Evolutionary conservation across 495 filamentous ascomycete species (phyloP).

Genomic region (Annulohypoxylon moriforme): DNA sequence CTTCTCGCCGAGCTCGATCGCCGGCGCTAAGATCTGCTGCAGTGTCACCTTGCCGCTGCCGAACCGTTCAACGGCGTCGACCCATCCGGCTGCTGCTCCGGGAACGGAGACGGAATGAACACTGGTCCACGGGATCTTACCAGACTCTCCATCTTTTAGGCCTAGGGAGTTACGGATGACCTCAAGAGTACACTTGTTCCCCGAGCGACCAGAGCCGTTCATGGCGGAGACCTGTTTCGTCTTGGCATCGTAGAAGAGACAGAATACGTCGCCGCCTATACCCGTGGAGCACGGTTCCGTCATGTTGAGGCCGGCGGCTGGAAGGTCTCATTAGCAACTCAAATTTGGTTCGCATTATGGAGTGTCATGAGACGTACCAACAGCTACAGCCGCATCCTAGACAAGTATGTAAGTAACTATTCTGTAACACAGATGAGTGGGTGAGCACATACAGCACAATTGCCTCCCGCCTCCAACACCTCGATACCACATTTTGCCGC

Average conservation of each 20-base stretch:
- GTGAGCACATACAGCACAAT: slow-evolving; percentile 78
- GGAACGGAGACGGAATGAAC: slow-evolving; percentile 87
- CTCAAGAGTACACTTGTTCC: slow-evolving; percentile 74
- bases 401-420: not conserved
- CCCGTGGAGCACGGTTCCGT: slow-evolving; percentile 94
- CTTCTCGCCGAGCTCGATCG: slow-evolving; percentile 86
- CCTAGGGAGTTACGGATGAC: slow-evolving; percentile 75
- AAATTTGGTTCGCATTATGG: not conserved
- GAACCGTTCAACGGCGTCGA: slow-evolving; percentile 89
- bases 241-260: slow-evolving; percentile 88
- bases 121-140: slow-evolving; percentile 78
- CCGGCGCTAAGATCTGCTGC: slow-evolving; percentile 82
- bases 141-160: slow-evolving; percentile 67
- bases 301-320: slow-evolving; percentile 88
- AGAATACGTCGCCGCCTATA: slow-evolving; percentile 99
- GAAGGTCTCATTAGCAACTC: slow-evolving; percentile 2
- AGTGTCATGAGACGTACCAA: slow-evolving; percentile 57
- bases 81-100: slow-evolving; percentile 94
- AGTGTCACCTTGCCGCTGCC: slow-evolving; percentile 86
- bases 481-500: slow-evolving; percentile 88
- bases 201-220: slow-evolving; percentile 90
- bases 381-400: slow-evolving; percentile 93
- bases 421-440: not conserved
- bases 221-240: slow-evolving; percentile 83
- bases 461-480: slow-evolving; percentile 86